Percentiles rank a stretch among this genome's conserved stretches.
Evolutionary conservation across 208 protist genomes (phyloP).

Genomic region (Leishmania aethiopica): DNA sequence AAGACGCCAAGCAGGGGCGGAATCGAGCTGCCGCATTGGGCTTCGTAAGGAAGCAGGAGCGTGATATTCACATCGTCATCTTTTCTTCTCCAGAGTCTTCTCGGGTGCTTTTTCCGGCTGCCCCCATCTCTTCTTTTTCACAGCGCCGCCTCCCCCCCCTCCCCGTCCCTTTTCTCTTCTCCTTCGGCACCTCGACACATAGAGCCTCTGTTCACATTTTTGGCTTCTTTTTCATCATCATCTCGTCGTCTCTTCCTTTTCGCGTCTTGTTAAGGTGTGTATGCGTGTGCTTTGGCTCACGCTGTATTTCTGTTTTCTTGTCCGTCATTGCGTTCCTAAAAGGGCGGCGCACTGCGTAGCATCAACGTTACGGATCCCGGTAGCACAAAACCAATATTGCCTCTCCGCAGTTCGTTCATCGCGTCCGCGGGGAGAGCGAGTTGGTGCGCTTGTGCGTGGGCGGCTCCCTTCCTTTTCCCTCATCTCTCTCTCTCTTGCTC

Average conservation of each 20-base stretch:
- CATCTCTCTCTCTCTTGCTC: neutral
- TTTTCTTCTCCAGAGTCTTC: neutral
- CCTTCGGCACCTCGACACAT: neutral
- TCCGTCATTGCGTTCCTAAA: too few species aligned
- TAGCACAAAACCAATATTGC: too few species aligned
- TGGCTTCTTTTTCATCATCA: neutral
- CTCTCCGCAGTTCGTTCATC: too few species aligned
- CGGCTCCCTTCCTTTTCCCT: neutral
- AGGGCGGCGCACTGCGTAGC: too few species aligned
- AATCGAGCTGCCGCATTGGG: neutral
- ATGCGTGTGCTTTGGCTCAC: neutral
- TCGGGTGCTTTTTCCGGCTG: neutral
- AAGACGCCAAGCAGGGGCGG: neutral
- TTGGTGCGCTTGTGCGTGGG: neutral
- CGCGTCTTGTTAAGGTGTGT: neutral
- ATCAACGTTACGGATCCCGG: too few species aligned
- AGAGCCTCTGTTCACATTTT: neutral
- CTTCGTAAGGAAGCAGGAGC: neutral
- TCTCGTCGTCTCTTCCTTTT: neutral
- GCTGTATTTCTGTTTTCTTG: neutral
- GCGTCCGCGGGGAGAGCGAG: neutral
- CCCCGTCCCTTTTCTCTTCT: neutral
- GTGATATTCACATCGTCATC: neutral
- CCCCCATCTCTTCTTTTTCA: neutral
- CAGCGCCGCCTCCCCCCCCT: neutral